These are phyloP conservation scores for Tylopilus sp. DNA, from an alignment of 768 basidiomycete genomes.

Conservation along the genomic window DNA sequence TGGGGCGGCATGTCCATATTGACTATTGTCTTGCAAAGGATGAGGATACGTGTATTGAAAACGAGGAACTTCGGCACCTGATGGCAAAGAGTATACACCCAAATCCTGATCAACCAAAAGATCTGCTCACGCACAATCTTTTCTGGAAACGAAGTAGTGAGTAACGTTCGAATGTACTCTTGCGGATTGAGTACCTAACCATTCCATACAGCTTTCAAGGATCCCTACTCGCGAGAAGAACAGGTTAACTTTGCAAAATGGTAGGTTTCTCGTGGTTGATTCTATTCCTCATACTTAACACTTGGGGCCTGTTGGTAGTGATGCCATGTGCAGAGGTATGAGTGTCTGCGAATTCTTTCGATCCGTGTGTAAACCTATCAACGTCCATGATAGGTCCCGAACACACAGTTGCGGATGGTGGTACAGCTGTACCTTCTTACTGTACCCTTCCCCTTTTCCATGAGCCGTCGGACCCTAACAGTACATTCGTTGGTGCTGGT, in stretches of 20 bases:
- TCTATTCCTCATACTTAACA: neutral
- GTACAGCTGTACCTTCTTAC: slow-evolving; percentile 46
- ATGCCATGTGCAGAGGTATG: slow-evolving; percentile 49
- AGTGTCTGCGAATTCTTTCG: slow-evolving; percentile 22
- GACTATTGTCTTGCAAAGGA: slow-evolving; percentile 49
- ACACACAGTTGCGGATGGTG: slow-evolving; percentile 38
- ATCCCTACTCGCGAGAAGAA: slow-evolving; percentile 61
- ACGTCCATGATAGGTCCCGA: slow-evolving; percentile 41
- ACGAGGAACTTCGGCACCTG: slow-evolving; percentile 46
- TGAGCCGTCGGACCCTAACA: slow-evolving; percentile 26
- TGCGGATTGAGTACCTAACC: neutral
- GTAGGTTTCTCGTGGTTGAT: slow-evolving; percentile 27
- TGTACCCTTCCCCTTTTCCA: slow-evolving; percentile 57
- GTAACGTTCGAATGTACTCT: neutral
- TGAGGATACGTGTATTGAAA: slow-evolving; percentile 35
- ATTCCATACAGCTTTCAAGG: slow-evolving; percentile 48
- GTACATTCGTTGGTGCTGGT: slow-evolving; percentile 32
- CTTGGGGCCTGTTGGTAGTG: slow-evolving; percentile 28
- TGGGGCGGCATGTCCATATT: slow-evolving; percentile 57
- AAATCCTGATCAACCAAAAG: slow-evolving; percentile 46
- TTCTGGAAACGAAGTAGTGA: slow-evolving; percentile 59
- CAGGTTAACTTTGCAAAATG: slow-evolving; percentile 52
- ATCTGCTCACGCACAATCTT: slow-evolving; percentile 50
- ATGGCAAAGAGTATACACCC: slow-evolving; percentile 38
- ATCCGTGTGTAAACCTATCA: neutral